These are phyloP conservation scores for Solanum clarkiae DNA, from an alignment of 257 asterid genomes.

Conservation along the genomic window DNA sequence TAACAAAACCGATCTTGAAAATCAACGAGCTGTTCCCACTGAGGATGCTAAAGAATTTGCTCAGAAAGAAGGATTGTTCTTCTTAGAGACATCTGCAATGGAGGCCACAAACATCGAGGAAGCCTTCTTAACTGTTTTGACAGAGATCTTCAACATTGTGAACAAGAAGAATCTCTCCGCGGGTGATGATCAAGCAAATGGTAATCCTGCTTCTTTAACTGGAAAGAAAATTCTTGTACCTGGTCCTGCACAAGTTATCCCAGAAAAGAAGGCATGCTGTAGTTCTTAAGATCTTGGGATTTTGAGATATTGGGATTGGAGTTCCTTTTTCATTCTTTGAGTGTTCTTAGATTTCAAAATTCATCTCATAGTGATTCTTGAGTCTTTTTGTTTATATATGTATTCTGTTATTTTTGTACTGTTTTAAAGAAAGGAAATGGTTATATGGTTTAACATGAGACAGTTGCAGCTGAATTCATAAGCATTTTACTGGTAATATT, in stretches of 20 bases:
- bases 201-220: constrained; percentile 37
- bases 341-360: not conserved
- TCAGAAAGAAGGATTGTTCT: constrained; percentile 50
- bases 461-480: not conserved
- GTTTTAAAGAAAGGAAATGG: not conserved
- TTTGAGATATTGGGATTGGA: constrained; percentile 9
- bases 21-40: constrained; percentile 51
- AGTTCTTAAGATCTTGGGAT: constrained; percentile 15
- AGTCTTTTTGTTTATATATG: not conserved
- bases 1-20: constrained; percentile 65
- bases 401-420: not conserved
- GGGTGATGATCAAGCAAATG: constrained; percentile 37
- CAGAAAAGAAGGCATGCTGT: constrained; percentile 65
- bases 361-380: not conserved
- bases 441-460: not conserved
- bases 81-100: constrained; percentile 70
- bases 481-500: not conserved
- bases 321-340: not conserved
- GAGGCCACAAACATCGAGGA: constrained; percentile 61
- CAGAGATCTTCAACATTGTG: constrained; percentile 59
- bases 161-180: constrained; percentile 53
- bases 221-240: constrained; percentile 60
- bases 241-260: constrained; percentile 57
- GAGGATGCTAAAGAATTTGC: constrained; percentile 80
- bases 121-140: constrained; percentile 46